Evolutionary conservation across 208 protist genomes (phyloP), one percentile per base, ranked within the genome.

Genomic region (Lotmaria passim): DNA sequence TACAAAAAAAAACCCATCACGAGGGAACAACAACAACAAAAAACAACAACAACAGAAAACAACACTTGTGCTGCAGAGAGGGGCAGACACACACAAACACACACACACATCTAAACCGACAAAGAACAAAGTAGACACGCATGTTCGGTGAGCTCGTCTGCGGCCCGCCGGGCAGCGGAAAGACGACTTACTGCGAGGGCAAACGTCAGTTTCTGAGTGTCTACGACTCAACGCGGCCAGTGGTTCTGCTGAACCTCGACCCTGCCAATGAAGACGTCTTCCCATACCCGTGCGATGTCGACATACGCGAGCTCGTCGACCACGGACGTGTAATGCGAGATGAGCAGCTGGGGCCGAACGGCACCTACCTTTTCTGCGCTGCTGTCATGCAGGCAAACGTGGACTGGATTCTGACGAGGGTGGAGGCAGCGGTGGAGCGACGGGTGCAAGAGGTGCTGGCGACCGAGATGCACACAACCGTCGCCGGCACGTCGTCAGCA

Each of bases 211-310:
- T 98, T 79, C 82, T 99, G n/a, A 92, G 83, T 50, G 86, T 92
- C 5, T 89, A 97, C 50, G 96, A 97, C 60, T 82, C 85, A 8
- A 83, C 79, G 10, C 84, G 96, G 8, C 93, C 93, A 24, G 88
- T 95, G 11, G 70, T 83, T 5, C 55, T 99, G 58, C 78, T 99
- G 14, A 99, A 99, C 86, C 79, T 99, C 0, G 99, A 99, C 79
- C 98, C 99, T 0, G 98, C 98, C 11, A 99, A 99, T 83, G 98
- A 99, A 58, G 68, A 79, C 44, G 60, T 98, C n/a, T 95, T 96
- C 52, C 91, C 88, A 8, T 98, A 99, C 82, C 85, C 93, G 23
- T 93, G 88, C 70, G 83, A 93, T 44, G 86, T 99, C 5, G 94
- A 99, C 72, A 84, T 99, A 11, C 76, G 85, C 8, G 92, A 98